phyloP scores from a whole-genome alignment of 2,329 filamentous ascomycete species.

The Cytospora leucostoma region DNA sequence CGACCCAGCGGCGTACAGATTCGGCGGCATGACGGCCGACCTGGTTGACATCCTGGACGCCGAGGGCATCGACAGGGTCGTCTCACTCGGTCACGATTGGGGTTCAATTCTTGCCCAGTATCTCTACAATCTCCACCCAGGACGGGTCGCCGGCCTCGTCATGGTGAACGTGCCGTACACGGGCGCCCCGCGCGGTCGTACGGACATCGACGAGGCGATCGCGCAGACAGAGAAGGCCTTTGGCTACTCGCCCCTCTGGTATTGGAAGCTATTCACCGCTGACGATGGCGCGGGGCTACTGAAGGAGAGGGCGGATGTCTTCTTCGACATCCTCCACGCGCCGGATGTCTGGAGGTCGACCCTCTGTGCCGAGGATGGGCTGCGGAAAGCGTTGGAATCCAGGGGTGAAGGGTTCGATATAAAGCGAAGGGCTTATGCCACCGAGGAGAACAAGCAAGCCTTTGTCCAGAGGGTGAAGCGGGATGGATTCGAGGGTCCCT shows the following conservation, averaged over 20 bases:
- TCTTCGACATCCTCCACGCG: conserved; percentile 40
- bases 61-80: conserved; percentile 39
- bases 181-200: conserved; percentile 36
- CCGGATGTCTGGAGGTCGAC: conserved; percentile 37
- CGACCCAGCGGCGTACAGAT: conserved; percentile 20
- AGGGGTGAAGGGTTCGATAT: conserved; percentile 31
- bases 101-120: conserved; percentile 44
- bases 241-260: conserved; percentile 43
- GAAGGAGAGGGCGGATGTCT: conserved; percentile 40
- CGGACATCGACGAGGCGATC: conserved; percentile 42
- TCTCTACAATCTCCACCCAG: conserved; percentile 44
- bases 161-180: conserved; percentile 47
- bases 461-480: conserved; percentile 34
- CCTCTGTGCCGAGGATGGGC: conserved; percentile 40
- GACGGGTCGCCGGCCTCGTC: conserved; percentile 44
- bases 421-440: conserved; percentile 34
- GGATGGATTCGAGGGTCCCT: conserved; percentile 35
- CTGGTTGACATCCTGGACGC: conserved; percentile 43
- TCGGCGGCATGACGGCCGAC: conserved; percentile 40
- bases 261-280: conserved; percentile 49
- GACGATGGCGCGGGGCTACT: conserved; percentile 43
- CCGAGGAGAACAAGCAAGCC: conserved; percentile 30
- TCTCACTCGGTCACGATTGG: conserved; percentile 54
- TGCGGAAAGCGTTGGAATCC: conserved; percentile 35
- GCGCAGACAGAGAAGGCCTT: conserved; percentile 35